Conservation (phyloP, 768 basidiomycete species). For the Boletus coccyginus region DNA sequence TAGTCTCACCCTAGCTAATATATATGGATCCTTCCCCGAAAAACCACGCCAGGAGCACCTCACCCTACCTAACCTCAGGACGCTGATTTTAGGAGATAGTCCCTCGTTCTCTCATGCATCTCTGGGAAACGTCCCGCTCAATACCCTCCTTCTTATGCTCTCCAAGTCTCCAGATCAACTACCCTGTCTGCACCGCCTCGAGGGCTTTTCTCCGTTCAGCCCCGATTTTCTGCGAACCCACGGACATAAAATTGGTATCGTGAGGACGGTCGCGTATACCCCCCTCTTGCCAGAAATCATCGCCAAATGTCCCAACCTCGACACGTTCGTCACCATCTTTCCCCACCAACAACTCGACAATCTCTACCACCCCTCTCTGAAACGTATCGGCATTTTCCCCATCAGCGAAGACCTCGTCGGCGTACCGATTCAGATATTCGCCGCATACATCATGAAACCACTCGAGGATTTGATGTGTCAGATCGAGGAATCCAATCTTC, state of each 20-base stretch:
- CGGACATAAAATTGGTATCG: slow-evolving; percentile 40
- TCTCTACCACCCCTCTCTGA: slow-evolving; percentile 36
- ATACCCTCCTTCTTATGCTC: slow-evolving; percentile 39
- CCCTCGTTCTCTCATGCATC: slow-evolving; percentile 32
- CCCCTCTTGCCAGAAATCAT: slow-evolving; percentile 38
- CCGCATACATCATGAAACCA: slow-evolving; percentile 39
- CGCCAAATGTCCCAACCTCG: slow-evolving; percentile 39
- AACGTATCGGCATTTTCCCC: slow-evolving; percentile 46
- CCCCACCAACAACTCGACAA: slow-evolving; percentile 35
- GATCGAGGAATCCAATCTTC: slow-evolving; percentile 36
- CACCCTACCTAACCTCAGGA: slow-evolving; percentile 37
- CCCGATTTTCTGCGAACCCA: slow-evolving; percentile 40
- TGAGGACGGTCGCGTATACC: slow-evolving; percentile 37
- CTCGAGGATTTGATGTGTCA: slow-evolving; percentile 38
- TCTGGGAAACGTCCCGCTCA: slow-evolving; percentile 36
- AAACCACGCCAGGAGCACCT: slow-evolving; percentile 22
- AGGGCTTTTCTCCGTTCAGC: slow-evolving; percentile 42
- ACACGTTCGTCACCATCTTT: slow-evolving; percentile 40
- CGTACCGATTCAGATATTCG: slow-evolving; percentile 38
- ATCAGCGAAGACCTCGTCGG: slow-evolving; percentile 35
- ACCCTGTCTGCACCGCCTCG: slow-evolving; percentile 41
- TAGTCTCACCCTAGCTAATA: slow-evolving; percentile 41
- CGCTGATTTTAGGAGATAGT: slow-evolving; percentile 40
- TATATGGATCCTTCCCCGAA: slow-evolving; percentile 33
- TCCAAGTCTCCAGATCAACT: slow-evolving; percentile 34